phyloP scores from a whole-genome alignment of 768 basidiomycete genomes.

The Porphyrellus cyaneotinctus region DNA sequence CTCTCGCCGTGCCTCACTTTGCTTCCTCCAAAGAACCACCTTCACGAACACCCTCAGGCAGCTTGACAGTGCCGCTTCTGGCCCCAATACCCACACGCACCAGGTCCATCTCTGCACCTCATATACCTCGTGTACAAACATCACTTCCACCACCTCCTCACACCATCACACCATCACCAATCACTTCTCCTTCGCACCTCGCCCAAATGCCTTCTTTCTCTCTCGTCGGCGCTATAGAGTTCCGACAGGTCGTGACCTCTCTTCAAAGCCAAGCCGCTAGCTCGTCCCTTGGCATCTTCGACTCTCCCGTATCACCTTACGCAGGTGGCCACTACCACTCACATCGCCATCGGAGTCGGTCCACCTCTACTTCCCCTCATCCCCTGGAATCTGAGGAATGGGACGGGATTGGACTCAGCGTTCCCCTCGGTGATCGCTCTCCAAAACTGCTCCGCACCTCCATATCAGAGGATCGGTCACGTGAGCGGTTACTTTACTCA shows the following conservation, averaged over 20 bases:
- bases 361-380: slow-evolving; percentile 32
- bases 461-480: slow-evolving; percentile 16
- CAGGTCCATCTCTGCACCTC: slow-evolving; percentile 38
- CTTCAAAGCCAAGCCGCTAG: slow-evolving; percentile 66
- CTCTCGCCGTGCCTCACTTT: slow-evolving; percentile 3
- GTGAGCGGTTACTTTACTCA: slow-evolving; percentile 2
- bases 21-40: slow-evolving; percentile 10
- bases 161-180: slow-evolving; percentile 48
- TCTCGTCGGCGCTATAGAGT: slow-evolving; percentile 92
- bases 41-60: neutral
- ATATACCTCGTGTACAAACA: slow-evolving; percentile 37
- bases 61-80: slow-evolving; percentile 17
- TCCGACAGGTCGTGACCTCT: slow-evolving; percentile 83
- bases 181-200: slow-evolving; percentile 34
- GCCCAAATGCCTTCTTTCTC: slow-evolving; percentile 79
- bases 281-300: slow-evolving; percentile 59
- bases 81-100: slow-evolving; percentile 35
- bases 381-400: slow-evolving; percentile 41
- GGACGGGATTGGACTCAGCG: slow-evolving; percentile 43
- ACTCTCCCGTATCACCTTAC: slow-evolving; percentile 64
- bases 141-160: slow-evolving; percentile 41
- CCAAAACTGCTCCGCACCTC: slow-evolving; percentile 32
- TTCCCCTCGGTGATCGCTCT: slow-evolving; percentile 52
- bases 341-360: slow-evolving; percentile 29
- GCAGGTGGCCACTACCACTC: slow-evolving; percentile 71